phyloP scores from a whole-genome alignment of 768 basidiomycete genomes.

The Hortiboletus flavorubellus region DNA sequence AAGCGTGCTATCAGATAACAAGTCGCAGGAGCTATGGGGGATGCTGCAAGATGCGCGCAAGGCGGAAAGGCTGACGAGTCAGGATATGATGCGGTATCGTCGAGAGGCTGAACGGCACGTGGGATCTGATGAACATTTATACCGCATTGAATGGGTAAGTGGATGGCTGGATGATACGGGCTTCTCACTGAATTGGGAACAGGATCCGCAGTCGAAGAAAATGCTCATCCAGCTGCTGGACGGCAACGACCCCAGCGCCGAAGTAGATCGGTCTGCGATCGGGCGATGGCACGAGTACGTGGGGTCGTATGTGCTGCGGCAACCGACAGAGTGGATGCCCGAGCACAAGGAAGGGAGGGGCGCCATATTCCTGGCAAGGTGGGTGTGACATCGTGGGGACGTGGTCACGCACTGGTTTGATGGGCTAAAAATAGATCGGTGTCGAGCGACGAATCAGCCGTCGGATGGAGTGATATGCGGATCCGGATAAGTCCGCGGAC shows the following conservation, averaged over 20 bases:
- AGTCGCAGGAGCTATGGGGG: constrained; percentile 82
- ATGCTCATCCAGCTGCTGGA: constrained; percentile 63
- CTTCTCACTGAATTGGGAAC: constrained; percentile 17
- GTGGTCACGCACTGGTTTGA: constrained; percentile 16
- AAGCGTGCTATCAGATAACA: constrained; percentile 77
- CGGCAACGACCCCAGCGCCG: constrained; percentile 60
- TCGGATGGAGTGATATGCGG: constrained; percentile 22
- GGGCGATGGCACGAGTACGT: constrained; percentile 74
- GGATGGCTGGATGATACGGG: background rate
- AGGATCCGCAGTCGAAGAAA: constrained; percentile 54
- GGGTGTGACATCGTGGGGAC: constrained; percentile 23
- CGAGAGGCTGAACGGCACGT: constrained; percentile 75
- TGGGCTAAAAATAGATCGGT: constrained; percentile 49
- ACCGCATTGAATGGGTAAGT: constrained; percentile 78
- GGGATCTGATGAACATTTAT: constrained; percentile 72
- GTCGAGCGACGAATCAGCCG: constrained; percentile 32
- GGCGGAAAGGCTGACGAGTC: constrained; percentile 49
- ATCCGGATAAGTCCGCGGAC: constrained; percentile 56
- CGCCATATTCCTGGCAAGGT: constrained; percentile 59
- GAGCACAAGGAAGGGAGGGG: constrained; percentile 35
- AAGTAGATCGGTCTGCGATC: constrained; percentile 45
- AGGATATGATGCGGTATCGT: constrained; percentile 73
- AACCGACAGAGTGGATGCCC: constrained; percentile 71
- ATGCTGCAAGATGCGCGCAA: constrained; percentile 65
- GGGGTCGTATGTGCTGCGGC: constrained; percentile 65